These are phyloP conservation scores for Peribolospora kevripleyi DNA, from an alignment of 768 basidiomycete species.

Conservation along the genomic window DNA sequence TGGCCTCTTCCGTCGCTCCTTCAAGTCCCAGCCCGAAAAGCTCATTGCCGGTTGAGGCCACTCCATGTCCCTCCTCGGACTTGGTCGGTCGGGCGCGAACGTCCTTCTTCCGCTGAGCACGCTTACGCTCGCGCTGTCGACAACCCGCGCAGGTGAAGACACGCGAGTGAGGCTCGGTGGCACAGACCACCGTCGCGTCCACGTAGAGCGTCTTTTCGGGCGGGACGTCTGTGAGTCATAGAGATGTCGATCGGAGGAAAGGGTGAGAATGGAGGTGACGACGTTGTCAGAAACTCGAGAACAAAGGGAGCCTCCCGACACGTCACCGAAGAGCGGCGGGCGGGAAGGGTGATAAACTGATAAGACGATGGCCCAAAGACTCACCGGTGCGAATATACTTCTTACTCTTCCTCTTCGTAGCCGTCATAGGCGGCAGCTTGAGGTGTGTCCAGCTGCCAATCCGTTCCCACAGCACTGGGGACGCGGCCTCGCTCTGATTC, in stretches of 20 bases:
- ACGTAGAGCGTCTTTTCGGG: constrained; percentile 48
- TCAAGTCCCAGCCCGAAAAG: constrained; percentile 41
- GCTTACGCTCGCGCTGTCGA: constrained; percentile 69
- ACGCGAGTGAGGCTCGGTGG: constrained; percentile 47
- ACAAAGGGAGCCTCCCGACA: background rate
- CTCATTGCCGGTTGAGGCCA: constrained; percentile 15
- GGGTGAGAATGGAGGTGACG: background rate
- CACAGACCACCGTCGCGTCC: constrained; percentile 49
- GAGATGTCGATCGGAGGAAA: background rate
- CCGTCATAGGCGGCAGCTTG: constrained; percentile 49
- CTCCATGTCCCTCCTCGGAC: constrained; percentile 7
- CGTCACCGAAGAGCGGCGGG: constrained; percentile 10
- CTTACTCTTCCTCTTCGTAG: constrained; percentile 59
- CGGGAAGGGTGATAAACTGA: background rate
- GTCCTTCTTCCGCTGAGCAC: constrained; percentile 67
- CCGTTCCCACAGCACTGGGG: constrained; percentile 23
- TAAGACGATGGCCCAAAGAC: constrained; percentile 4
- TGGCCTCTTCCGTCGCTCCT: constrained; percentile 24
- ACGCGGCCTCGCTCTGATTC: background rate
- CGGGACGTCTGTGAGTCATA: constrained; percentile 27
- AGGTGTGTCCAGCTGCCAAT: constrained; percentile 83
- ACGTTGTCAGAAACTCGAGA: background rate
- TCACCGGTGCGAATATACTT: constrained; percentile 51
- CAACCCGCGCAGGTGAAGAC: constrained; percentile 73
- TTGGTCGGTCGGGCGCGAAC: constrained; percentile 42